Evolutionary conservation across 2,329 filamentous ascomycete genomes (phyloP), one percentile per base, ranked within the genome.

Genomic region (Colletotrichum cuscutae): DNA sequence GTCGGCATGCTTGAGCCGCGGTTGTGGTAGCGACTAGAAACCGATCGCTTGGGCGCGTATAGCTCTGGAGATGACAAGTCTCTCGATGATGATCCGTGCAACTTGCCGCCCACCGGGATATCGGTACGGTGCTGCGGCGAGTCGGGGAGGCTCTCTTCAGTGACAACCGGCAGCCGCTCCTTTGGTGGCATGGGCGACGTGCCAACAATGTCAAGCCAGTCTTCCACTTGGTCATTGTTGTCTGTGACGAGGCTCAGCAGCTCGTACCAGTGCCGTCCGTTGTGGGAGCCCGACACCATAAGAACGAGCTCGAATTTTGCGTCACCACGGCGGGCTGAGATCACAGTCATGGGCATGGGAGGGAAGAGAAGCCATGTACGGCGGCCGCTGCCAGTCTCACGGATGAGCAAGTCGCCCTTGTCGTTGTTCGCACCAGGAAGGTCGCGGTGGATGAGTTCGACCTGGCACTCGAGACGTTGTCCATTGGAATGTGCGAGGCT

Each of bases 401-500:
- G 95, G 69, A 99, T 93, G 26, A 99, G 89, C n/a, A 99, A 81
- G 81, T 99, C 97, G 7, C 96, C 95, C 61, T 89, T 86, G 74
- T 92, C 89, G 3, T 89, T 89, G 46, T 89, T 87, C 61, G 90
- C 89, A n/a, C 89, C 86, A 28, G 91, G 87, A 77, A 94, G 94
- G 79, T 98, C 96, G 79, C 97, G 91, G 75, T 96, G 89, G 15
- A 98, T 88, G 35, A 99, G 81, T 80, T 99, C 97, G 19, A 98
- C 90, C 77, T 94, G 93, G 79, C 97, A 98, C 77, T 95, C 94
- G 57, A 99, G 88, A 73, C 95, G 89, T 80, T 98, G 96, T 2
- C 96, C 95, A 78, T 90, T 98, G 1, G 96, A 97, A 81, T 99
- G 97, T 63, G 89, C 88, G 15, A 99, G 83, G 73, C 95, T 92